Evolutionary conservation across 78 protist genomes (phyloP).

Genomic region (Monocercomonoides exilis): DNA sequence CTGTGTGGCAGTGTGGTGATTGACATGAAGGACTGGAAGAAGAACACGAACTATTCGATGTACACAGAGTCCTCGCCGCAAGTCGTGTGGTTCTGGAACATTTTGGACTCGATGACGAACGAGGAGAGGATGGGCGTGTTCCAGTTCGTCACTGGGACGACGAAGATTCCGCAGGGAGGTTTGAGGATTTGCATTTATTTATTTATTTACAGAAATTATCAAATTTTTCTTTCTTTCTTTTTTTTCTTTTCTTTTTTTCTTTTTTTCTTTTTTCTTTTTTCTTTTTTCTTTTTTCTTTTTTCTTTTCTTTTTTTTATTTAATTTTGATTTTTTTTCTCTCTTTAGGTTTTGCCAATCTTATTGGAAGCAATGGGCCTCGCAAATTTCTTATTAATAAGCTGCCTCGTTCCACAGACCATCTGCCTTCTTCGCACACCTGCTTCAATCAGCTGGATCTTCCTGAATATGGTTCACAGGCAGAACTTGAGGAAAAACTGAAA

Average conservation of each 20-base stretch:
- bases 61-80: background rate
- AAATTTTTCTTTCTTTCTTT: no score
- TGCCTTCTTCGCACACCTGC: constrained; percentile 26
- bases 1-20: constrained; percentile 5
- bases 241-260: no score
- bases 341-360: background rate
- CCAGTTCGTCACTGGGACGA: constrained; percentile 27
- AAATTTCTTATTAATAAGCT: background rate
- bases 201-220: no score
- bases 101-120: constrained; percentile 2
- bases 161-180: constrained; percentile 17
- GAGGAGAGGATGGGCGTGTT: background rate
- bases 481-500: background rate
- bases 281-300: no score
- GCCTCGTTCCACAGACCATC: background rate
- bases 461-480: background rate
- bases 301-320: no score
- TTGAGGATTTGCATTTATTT: no score
- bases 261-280: no score
- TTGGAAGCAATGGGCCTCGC: background rate
- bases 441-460: constrained; percentile 26
- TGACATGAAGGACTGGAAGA: constrained; percentile 23
- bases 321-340: no score
- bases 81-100: constrained; percentile 19
- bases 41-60: background rate